phyloP scores from a whole-genome alignment of 202 grass and related monocot species.

The Schoenoplectus triqueter region DNA sequence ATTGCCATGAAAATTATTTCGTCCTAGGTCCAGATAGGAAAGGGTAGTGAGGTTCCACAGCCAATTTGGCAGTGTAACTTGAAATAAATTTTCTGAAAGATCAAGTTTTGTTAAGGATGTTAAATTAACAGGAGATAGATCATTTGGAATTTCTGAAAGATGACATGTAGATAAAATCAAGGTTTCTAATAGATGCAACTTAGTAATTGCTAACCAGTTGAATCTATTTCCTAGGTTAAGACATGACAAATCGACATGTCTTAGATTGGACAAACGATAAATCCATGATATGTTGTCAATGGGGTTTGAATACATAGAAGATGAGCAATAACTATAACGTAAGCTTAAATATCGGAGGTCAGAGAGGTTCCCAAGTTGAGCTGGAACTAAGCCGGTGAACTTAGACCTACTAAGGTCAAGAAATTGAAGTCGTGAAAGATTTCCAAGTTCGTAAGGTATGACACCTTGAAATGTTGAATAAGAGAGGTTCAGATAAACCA shows the following conservation, averaged over 20 bases:
- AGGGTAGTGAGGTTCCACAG: neutral
- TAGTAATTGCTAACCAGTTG: neutral
- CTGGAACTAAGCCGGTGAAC: neutral
- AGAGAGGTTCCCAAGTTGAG: slow-evolving; percentile 9
- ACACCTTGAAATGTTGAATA: neutral
- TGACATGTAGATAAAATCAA: neutral
- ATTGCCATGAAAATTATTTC: neutral
- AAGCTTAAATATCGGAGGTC: neutral
- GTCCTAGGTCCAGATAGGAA: neutral
- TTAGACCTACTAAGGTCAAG: neutral
- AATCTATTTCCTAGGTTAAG: neutral
- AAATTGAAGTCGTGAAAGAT: slow-evolving; percentile 3
- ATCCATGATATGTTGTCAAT: neutral
- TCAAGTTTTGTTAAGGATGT: neutral
- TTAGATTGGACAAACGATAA: neutral
- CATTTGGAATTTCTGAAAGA: neutral
- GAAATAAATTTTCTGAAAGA: neutral
- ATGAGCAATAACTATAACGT: neutral
- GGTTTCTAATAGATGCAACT: neutral
- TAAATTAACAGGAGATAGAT: neutral
- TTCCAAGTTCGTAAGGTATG: neutral
- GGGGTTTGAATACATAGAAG: neutral
- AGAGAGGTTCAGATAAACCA: slow-evolving; percentile 21
- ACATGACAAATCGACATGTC: neutral
- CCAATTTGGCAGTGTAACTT: neutral